These are phyloP conservation scores for Quercus robur DNA, from an alignment of 306 rosid species.

Conservation along the genomic window DNA sequence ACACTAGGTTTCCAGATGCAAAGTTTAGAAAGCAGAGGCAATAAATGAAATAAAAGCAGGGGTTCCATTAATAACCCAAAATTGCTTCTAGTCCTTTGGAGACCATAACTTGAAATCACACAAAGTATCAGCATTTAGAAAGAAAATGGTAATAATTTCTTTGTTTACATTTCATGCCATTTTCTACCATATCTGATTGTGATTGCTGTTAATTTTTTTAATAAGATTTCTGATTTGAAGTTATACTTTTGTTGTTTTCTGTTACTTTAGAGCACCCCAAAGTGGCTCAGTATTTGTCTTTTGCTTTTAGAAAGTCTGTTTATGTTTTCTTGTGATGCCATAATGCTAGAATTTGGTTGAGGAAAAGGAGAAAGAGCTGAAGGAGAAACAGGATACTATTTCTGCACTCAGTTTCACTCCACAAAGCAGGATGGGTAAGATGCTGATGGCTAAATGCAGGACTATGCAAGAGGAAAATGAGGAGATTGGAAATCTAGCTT, in stretches of 20 bases:
- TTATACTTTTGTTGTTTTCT: not conserved
- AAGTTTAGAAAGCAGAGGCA: too few relatives aligned
- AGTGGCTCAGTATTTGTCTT: not conserved
- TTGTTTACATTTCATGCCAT: not conserved
- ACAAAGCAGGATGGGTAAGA: conserved; percentile 94
- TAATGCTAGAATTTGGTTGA: conserved; percentile 72
- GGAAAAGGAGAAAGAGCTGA: conserved; percentile 81
- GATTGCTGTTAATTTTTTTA: not conserved
- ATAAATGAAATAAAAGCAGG: too few relatives aligned
- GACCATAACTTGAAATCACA: too few relatives aligned
- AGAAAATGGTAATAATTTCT: too few relatives aligned
- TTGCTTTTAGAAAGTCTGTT: not conserved
- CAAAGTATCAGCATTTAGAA: too few relatives aligned
- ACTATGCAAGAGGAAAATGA: conserved; percentile 97
- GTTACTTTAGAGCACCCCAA: not conserved
- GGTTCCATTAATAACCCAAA: too few relatives aligned
- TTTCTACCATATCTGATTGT: not conserved
- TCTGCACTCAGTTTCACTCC: conserved; percentile 85
- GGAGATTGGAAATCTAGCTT: conserved; percentile 94
- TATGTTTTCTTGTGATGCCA: not conserved
- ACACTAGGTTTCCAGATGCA: too few relatives aligned
- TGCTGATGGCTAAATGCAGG: conserved; percentile 93
- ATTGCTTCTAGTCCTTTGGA: too few relatives aligned
- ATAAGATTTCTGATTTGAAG: not conserved
- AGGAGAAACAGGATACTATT: conserved; percentile 83